Conservation (phyloP, 2,329 filamentous ascomycete species). For the Aspergillus spinulosporus region DNA sequence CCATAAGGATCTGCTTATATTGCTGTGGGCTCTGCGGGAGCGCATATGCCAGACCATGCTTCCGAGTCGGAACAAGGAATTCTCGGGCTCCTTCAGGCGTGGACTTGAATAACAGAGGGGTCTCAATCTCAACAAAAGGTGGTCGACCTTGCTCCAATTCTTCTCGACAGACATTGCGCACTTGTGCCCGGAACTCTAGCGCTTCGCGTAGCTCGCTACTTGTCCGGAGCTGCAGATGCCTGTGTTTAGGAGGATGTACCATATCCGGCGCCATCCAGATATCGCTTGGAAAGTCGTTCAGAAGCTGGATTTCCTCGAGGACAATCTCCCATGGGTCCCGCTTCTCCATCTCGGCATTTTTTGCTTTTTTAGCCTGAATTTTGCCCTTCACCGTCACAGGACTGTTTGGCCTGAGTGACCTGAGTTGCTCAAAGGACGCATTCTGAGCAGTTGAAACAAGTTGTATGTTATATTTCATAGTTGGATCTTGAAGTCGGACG, state of each 20-base stretch:
- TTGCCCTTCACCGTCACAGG: slow-evolving; percentile 57
- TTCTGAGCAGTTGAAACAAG: slow-evolving; percentile 49
- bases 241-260: slow-evolving; percentile 69
- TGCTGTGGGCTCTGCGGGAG: slow-evolving; percentile 96
- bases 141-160: slow-evolving; percentile 56
- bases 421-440: slow-evolving; percentile 44
- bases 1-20: slow-evolving; percentile 98
- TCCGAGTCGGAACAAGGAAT: slow-evolving; percentile 86
- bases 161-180: slow-evolving; percentile 55
- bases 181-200: slow-evolving; percentile 67
- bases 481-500: slow-evolving; percentile 56
- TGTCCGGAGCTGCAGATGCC: slow-evolving; percentile 83
- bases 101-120: slow-evolving; percentile 93
- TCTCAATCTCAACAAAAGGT: slow-evolving; percentile 77
- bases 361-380: slow-evolving; percentile 44
- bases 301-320: slow-evolving; percentile 61
- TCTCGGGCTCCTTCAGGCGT: slow-evolving; percentile 94
- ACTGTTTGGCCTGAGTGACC: slow-evolving; percentile 50
- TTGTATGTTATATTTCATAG: slow-evolving; percentile 50
- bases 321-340: slow-evolving; percentile 58
- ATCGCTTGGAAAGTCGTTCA: slow-evolving; percentile 73
- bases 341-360: slow-evolving; percentile 29
- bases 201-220: slow-evolving; percentile 66
- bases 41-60: slow-evolving; percentile 76
- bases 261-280: slow-evolving; percentile 75